phyloP scores from a whole-genome alignment of 2,329 filamentous ascomycete genomes.

The Coniochaeta sp. region DNA sequence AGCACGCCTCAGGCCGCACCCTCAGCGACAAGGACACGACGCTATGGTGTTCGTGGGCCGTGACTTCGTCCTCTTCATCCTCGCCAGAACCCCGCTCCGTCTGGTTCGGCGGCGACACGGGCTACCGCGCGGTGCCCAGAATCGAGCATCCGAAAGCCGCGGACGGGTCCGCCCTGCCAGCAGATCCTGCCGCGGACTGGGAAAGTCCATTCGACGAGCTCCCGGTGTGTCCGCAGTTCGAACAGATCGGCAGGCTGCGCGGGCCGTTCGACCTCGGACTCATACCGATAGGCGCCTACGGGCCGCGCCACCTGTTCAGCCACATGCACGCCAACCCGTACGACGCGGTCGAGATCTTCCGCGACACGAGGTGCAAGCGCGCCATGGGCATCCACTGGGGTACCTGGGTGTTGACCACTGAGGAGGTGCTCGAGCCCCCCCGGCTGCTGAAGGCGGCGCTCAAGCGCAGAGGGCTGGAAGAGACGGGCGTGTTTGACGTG shows the following conservation, averaged over 20 bases:
- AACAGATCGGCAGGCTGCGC: constrained; percentile 68
- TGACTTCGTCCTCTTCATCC: constrained; percentile 53
- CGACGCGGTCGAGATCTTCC: constrained; percentile 85
- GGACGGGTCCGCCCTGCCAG: constrained; percentile 31
- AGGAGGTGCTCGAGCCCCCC: constrained; percentile 81
- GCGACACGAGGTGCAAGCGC: constrained; percentile 67
- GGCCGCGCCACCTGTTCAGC: constrained; percentile 65
- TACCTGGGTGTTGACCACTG: constrained; percentile 77
- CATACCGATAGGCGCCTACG: constrained; percentile 89
- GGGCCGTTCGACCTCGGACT: constrained; percentile 88
- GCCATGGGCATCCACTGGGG: constrained; percentile 93
- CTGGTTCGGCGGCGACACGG: constrained; percentile 87
- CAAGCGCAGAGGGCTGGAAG: constrained; percentile 55
- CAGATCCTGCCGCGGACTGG: constrained; percentile 45
- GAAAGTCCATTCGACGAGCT: constrained; percentile 55
- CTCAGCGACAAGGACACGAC: constrained; percentile 66
- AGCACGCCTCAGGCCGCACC: constrained; percentile 69
- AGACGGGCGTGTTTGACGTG: constrained; percentile 71
- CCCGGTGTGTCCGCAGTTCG: constrained; percentile 77
- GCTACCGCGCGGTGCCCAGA: constrained; percentile 71
- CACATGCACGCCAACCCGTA: constrained; percentile 79
- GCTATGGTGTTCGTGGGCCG: constrained; percentile 83
- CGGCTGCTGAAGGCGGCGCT: constrained; percentile 64
- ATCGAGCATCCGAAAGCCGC: constrained; percentile 39
- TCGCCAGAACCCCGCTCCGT: constrained; percentile 50